These are phyloP conservation scores for Geranium rotundifolium DNA, from an alignment of 345 rosid species.

Conservation along the genomic window DNA sequence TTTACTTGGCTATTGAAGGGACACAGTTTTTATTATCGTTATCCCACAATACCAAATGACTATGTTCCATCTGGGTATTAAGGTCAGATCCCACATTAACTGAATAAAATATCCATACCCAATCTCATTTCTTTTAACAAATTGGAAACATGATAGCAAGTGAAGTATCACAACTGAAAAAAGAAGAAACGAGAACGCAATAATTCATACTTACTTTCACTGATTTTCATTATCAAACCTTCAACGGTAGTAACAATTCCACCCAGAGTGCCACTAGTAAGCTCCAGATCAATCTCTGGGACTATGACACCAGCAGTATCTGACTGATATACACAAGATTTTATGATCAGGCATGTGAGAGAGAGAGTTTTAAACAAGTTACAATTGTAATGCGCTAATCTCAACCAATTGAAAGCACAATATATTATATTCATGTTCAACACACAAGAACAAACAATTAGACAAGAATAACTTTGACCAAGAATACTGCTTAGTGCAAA, in stretches of 20 bases:
- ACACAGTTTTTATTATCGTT: neutral
- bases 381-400: too few species aligned
- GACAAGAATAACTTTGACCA: too few species aligned
- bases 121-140: neutral
- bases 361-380: too few species aligned
- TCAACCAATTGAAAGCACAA: too few species aligned
- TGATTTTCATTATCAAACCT: conserved; percentile 77
- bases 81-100: neutral
- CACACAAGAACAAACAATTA: too few species aligned
- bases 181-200: neutral
- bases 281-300: conserved; percentile 87
- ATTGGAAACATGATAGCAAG: neutral
- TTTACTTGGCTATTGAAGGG: neutral
- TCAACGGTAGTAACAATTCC: conserved; percentile 90
- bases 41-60: neutral
- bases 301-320: conserved; percentile 71
- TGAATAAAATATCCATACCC: neutral
- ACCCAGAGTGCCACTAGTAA: conserved; percentile 81
- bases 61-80: neutral
- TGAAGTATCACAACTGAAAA: neutral
- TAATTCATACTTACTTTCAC: conserved; percentile 64
- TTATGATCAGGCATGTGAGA: too few species aligned
- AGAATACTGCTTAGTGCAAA: too few species aligned
- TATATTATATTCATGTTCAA: too few species aligned
- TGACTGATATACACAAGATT: conserved; percentile 32